A percentile compares a stretch with the other conserved stretches of the same genome.
These are phyloP conservation scores for Apiospora koreana DNA, from an alignment of 2,329 filamentous ascomycete genomes.

Conservation along the genomic window DNA sequence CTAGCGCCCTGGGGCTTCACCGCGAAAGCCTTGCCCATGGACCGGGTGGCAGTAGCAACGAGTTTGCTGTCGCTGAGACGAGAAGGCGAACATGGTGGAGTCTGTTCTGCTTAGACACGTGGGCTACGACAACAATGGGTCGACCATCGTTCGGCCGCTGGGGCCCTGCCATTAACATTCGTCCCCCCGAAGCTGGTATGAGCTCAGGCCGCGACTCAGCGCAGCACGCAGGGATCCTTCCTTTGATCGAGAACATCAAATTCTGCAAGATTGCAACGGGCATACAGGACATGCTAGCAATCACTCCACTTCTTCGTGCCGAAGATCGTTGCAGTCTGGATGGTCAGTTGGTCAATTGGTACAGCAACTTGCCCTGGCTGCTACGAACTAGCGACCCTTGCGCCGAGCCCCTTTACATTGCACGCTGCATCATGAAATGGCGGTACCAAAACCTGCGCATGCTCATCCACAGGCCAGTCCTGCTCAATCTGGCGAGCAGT, in stretches of 20 bases:
- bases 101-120: constrained; percentile 72
- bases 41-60: constrained; percentile 36
- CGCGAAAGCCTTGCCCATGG: constrained; percentile 55
- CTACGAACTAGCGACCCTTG: constrained; percentile 66
- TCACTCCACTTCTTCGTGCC: constrained; percentile 65
- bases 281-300: constrained; percentile 74
- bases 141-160: constrained; percentile 69
- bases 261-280: constrained; percentile 79
- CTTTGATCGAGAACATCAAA: constrained; percentile 73
- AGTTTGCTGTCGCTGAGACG: constrained; percentile 58
- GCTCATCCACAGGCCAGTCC: constrained; percentile 71
- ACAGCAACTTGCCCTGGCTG: constrained; percentile 68
- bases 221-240: constrained; percentile 66
- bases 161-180: constrained; percentile 68
- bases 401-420: constrained; percentile 69
- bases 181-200: constrained; percentile 56
- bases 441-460: constrained; percentile 78
- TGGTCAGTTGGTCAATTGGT: constrained; percentile 70
- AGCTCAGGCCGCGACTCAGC: constrained; percentile 50
- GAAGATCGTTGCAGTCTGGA: constrained; percentile 69
- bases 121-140: constrained; percentile 71
- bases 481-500: constrained; percentile 65
- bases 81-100: constrained; percentile 74
- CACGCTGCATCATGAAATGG: constrained; percentile 79
- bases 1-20: constrained; percentile 72